Evolutionary conservation across 106 monocot species (phyloP), one percentile per base, ranked within the genome.

Genomic region (Vanilla planifolia): DNA sequence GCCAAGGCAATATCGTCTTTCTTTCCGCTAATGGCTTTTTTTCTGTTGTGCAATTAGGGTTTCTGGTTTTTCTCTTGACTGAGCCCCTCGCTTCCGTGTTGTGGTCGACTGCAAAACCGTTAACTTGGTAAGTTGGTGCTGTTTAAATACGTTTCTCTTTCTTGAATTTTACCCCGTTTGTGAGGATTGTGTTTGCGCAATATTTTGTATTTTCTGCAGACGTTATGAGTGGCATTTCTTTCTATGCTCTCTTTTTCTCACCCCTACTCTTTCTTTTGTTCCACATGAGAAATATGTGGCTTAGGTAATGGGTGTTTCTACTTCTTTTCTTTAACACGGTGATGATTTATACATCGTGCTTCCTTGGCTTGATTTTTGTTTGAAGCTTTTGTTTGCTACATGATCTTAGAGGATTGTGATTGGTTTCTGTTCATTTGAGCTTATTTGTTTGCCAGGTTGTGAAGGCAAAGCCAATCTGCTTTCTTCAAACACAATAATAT

Each of bases 41-140:
- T 63, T 63, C 62, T 63, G 43, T 46, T 63, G 30, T 63, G 62
- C 11, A 63, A 63, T 11, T 45, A 63, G 62, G 62, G 62, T 46
- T 63, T 63, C 9, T 63, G 17, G 44, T 63, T 32, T 30, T 44
- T 44, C 32, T 46, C 62, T 46, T 45, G 26, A 29, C 53, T 53
- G 53, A 53, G 24, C 45, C 10, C 4, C 20, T n/a, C 17, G 7
- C 29, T 33, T 8, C 45, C 8, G 9, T 10, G 44, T 20, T 15
- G 26, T 24, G 7, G 16, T 45, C 62, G 42, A 27, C 42, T 15
- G 3, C 24, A 46, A 45, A 33, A 23, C 29, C n/a, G n/a, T 20
- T 30, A 19, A 5, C 13, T 33, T 45, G 62, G 62, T 63, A 30
- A 63, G 62, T 43, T n/a, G 8, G 19, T 19, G 25, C 7, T 8